Evolutionary conservation across 179 eudicot genomes (phyloP), one percentile per base, ranked within the genome.

Genomic region (Spinacia oleracea): DNA sequence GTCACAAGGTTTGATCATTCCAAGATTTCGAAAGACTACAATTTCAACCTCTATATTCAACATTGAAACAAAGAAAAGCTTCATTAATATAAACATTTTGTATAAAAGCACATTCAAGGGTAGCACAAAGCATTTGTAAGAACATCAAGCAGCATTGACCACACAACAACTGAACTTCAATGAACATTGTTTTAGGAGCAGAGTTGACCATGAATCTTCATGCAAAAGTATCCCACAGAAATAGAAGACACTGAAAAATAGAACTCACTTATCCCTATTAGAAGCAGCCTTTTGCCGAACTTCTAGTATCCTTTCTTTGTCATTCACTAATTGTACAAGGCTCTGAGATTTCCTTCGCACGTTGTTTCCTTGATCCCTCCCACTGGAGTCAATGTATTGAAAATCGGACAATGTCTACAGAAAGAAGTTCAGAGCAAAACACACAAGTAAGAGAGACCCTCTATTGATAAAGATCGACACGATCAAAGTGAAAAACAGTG

Each of bases 271-370:
- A 81, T 94, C 99, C 86, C 90, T 90, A 75, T 92, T 96, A 82
- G 88, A 86, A 64, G 97, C 94, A 84, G 99, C 99, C 86, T 96
- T 94, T 85, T 94, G 90, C 53, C 98, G 85, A 69, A 80, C 98
- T 91, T 96, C 99, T 88, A 86, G 90, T 84, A 96, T 91, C 83
- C 93, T 90, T 74, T 96, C 98, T 75, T 94, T 96, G 83, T 96
- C 98, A 90, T 94, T 96, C 76, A 92, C 98, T 73, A 96, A 85
- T 80, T 79, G 88, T 65, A 92, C 96, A 75, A 96, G 93, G 82
- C 90, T 86, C 81, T 96, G 99, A 86, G 99, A 96, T 88, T 96
- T 96, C 81, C 91, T 91, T 79, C 99, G 82, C 78, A 96, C 97
- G 71, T 94, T 92, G 85, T 82, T 90, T 77, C 99, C 99, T 80